Evolutionary conservation across 345 rosid genomes (phyloP).

Genomic region (Linum usitatissimum): DNA sequence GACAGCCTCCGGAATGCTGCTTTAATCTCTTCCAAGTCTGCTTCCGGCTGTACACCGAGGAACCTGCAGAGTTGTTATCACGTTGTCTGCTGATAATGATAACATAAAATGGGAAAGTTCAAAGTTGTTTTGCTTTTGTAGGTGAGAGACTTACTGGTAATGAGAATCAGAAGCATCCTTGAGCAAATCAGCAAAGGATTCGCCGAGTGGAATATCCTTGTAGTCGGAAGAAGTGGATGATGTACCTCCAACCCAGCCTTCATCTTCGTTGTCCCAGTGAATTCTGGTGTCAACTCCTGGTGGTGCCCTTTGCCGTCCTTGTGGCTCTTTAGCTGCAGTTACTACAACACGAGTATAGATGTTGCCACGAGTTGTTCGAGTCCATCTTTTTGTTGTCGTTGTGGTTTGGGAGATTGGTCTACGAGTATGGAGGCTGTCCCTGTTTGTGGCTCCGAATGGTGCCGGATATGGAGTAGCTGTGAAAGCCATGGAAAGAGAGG

Average conservation of each 20-base stretch:
- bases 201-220: constrained; percentile 30
- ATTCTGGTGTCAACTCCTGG: constrained; percentile 88
- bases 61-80: constrained; percentile 30
- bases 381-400: background rate
- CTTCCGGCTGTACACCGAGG: constrained; percentile 54
- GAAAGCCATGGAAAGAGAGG: background rate
- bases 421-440: background rate
- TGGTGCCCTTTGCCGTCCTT: constrained; percentile 24
- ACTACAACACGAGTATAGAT: background rate
- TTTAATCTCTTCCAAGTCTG: constrained; percentile 82
- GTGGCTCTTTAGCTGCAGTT: constrained; percentile 17
- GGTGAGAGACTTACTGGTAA: constrained; percentile 43
- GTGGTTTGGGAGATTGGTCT: background rate
- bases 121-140: background rate
- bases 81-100: background rate
- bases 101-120: too few relatives aligned
- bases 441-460: background rate
- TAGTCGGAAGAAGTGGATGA: constrained; percentile 8
- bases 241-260: constrained; percentile 74
- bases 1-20: constrained; percentile 76
- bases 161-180: constrained; percentile 72
- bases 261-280: constrained; percentile 82
- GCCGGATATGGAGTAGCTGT: background rate
- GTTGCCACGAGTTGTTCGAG: background rate
- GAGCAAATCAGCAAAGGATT: constrained; percentile 66